These are phyloP conservation scores for Volvox carteri DNA, from an alignment of 163 green algal genomes.

Conservation along the genomic window DNA sequence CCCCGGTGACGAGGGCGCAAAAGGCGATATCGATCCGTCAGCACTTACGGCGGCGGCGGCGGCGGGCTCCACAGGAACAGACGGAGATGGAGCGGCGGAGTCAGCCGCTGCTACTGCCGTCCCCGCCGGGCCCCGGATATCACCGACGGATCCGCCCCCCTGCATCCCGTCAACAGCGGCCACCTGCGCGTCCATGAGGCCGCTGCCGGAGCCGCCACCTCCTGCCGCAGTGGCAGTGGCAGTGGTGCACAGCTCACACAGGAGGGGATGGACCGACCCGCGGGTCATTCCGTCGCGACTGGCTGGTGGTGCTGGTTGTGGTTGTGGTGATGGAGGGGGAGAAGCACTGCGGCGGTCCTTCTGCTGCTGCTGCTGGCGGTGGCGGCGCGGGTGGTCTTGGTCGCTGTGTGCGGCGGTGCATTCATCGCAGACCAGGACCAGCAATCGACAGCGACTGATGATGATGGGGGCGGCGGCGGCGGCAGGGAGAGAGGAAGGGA, in stretches of 20 bases:
- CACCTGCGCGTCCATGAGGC: no score
- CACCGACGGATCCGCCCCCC: no score
- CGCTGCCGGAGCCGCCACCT: background rate
- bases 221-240: background rate
- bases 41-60: background rate
- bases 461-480: background rate
- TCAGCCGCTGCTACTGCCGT: no score
- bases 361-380: background rate
- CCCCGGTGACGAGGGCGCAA: background rate
- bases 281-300: background rate
- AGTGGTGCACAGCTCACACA: constrained; percentile 59
- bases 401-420: background rate
- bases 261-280: background rate
- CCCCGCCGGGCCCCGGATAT: no score
- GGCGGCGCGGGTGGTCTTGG: background rate
- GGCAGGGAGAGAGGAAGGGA: background rate
- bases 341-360: no score
- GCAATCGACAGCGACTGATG: constrained; percentile 38
- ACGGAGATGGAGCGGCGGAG: no score
- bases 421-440: constrained; percentile 41
- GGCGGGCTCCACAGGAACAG: background rate
- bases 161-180: no score
- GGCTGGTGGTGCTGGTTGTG: background rate
- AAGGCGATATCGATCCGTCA: background rate
- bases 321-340: no score